Percentiles rank a stretch among this genome's conserved stretches.
Conservation (phyloP, 805 yeast species). For the Torulaspora indica region DNA sequence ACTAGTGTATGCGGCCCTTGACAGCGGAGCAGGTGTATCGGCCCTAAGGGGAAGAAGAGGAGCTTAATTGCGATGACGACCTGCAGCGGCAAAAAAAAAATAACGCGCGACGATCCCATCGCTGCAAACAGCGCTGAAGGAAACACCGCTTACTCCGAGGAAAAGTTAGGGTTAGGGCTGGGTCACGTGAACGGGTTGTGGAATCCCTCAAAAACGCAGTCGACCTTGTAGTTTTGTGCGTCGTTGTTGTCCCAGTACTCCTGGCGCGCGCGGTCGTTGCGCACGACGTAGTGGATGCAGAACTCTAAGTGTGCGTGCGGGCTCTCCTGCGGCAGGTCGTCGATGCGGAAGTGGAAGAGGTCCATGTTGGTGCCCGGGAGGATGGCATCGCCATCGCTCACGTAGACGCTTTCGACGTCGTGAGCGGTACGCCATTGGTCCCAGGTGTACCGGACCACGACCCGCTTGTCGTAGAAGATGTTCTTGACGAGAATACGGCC, state of each 20-base stretch:
- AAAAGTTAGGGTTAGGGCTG: no score
- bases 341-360: conserved; percentile 29
- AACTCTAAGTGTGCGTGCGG: conserved; percentile 23
- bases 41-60: not conserved
- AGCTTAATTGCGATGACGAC: no score
- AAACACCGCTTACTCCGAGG: not conserved
- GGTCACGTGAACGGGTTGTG: conserved; percentile 22
- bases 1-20: not conserved
- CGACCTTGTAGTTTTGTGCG: conserved; percentile 27
- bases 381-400: conserved; percentile 28
- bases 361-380: conserved; percentile 32
- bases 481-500: conserved; percentile 82
- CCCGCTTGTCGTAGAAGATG: conserved; percentile 59
- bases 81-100: not conserved
- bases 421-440: conserved; percentile 68
- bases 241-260: conserved; percentile 34
- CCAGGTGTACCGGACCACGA: conserved; percentile 67
- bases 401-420: conserved; percentile 29
- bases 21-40: not conserved
- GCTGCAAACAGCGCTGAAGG: not conserved
- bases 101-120: not conserved
- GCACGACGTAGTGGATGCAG: conserved; percentile 31
- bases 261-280: conserved; percentile 17
- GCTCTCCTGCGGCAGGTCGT: conserved; percentile 13
- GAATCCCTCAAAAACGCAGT: conserved; percentile 24